Conservation (phyloP, 441 rosid species). For the Populus hybrid region DNA sequence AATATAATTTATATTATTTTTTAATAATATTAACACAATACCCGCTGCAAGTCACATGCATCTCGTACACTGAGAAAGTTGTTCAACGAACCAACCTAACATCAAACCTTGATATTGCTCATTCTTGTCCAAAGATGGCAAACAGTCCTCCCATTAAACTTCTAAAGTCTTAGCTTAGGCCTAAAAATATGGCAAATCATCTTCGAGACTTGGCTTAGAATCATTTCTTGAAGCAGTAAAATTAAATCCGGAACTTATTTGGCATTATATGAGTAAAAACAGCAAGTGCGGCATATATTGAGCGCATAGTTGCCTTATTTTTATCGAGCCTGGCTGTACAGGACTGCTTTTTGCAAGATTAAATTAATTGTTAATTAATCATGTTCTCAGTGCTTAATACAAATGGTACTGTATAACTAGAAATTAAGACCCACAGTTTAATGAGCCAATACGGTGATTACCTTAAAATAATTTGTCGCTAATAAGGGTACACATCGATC, state of each 20-base stretch:
- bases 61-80: slow-evolving; percentile 24
- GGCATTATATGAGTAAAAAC: slow-evolving; percentile 4
- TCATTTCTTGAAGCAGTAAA: neutral
- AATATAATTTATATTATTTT: too few relatives aligned
- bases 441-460: slow-evolving; percentile 4
- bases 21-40: too few relatives aligned
- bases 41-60: slow-evolving; percentile 9
- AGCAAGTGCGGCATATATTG: slow-evolving; percentile 1
- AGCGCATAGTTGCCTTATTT: slow-evolving; percentile 5
- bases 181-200: neutral
- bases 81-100: slow-evolving; percentile 38
- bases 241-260: neutral
- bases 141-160: neutral
- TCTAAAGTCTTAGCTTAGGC: neutral
- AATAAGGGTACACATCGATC: neutral
- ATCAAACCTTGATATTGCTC: neutral
- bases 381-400: neutral
- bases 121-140: neutral
- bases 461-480: neutral
- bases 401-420: slow-evolving; percentile 9
- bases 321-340: neutral
- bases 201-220: neutral
- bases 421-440: neutral
- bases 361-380: neutral
- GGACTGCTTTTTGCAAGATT: neutral